Conservation (phyloP, 108 stramenopile species). For the Epipyxis sp. region DNA sequence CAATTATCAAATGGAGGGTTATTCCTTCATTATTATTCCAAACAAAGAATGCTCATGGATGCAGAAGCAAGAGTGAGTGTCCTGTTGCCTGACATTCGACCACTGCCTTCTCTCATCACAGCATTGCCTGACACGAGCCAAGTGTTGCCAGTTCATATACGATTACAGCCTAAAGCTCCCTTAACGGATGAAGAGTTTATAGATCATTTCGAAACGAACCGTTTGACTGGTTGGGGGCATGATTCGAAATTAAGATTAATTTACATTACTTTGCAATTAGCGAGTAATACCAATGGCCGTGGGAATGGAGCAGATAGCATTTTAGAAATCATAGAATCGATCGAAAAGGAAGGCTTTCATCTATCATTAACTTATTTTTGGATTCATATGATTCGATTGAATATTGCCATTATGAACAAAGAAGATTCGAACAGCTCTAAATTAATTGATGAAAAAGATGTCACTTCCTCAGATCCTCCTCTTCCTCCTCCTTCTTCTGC, state of each 20-base stretch:
- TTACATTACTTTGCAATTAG: neutral
- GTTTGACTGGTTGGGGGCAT: slow-evolving; percentile 28
- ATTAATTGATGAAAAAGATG: too few species aligned
- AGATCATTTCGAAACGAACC: neutral
- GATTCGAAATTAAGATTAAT: slow-evolving; percentile 7
- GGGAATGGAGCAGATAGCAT: neutral
- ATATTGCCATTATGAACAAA: too few species aligned
- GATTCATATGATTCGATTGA: slow-evolving; percentile 36
- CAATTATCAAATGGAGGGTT: slow-evolving; percentile 17
- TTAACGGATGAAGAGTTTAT: slow-evolving; percentile 6
- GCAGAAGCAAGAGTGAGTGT: slow-evolving; percentile 10
- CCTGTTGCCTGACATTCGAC: slow-evolving; percentile 21
- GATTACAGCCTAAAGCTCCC: neutral
- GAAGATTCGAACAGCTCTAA: too few species aligned
- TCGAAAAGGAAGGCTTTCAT: neutral
- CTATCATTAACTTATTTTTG: slow-evolving; percentile 14
- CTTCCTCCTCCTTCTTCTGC: too few species aligned
- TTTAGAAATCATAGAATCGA: neutral
- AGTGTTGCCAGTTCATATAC: neutral
- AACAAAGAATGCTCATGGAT: neutral
- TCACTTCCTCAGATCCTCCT: too few species aligned
- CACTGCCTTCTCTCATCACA: slow-evolving; percentile 15
- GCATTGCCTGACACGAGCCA: neutral
- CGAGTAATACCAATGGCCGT: neutral
- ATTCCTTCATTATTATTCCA: slow-evolving; percentile 22